These are phyloP conservation scores for Annulohypoxylon maeteangense DNA, from an alignment of 495 filamentous ascomycete genomes.

Conservation along the genomic window DNA sequence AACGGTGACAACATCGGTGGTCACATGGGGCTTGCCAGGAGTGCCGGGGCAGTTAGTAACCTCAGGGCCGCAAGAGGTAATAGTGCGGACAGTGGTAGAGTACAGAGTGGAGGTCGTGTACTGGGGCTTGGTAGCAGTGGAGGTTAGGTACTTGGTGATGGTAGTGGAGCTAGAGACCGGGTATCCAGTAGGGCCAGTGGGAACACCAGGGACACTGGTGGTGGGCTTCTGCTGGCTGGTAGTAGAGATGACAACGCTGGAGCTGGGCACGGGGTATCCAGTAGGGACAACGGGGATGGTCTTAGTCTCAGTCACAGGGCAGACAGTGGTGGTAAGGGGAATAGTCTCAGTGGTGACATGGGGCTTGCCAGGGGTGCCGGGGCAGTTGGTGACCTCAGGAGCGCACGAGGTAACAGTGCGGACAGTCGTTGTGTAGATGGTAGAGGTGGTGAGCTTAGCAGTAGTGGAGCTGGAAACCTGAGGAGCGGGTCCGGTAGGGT, in stretches of 20 bases:
- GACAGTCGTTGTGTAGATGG: constrained; percentile 40
- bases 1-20: constrained; percentile 22
- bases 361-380: constrained; percentile 49
- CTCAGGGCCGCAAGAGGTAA: constrained; percentile 49
- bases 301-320: constrained; percentile 40
- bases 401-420: constrained; percentile 37
- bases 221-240: neutral
- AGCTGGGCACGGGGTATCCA: constrained; percentile 15
- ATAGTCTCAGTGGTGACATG: constrained; percentile 39
- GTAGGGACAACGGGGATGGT: neutral
- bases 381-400: constrained; percentile 53
- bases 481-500: constrained; percentile 3
- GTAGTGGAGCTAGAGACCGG: constrained; percentile 2
- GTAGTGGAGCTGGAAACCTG: constrained; percentile 29
- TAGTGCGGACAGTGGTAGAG: constrained; percentile 49
- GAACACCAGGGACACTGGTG: neutral
- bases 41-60: constrained; percentile 32
- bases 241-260: neutral
- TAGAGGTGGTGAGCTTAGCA: constrained; percentile 31
- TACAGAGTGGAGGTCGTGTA: constrained; percentile 53
- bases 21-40: constrained; percentile 20
- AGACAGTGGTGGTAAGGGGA: constrained; percentile 47
- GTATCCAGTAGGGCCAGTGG: neutral
- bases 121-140: constrained; percentile 33
- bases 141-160: constrained; percentile 45